Evolutionary conservation across 1,139 yeast species (phyloP), one percentile per base, ranked within the genome.

Genomic region (Suhomyces coccinellae): DNA sequence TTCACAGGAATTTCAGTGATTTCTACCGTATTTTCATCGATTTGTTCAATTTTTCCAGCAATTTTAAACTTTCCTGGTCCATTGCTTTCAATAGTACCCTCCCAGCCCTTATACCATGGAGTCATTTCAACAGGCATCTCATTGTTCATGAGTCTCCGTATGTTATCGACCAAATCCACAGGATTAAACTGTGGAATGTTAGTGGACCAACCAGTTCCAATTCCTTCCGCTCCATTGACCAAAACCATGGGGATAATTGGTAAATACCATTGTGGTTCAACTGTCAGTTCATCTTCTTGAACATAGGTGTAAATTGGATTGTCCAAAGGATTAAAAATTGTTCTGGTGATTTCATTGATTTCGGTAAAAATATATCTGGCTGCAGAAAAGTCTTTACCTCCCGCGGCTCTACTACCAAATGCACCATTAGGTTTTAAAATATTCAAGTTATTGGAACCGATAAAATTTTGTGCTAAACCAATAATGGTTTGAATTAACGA

Each of bases 181-280:
- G 99, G 99, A 61, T 93, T 90, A 66, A 80, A 93, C 36, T 87
- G 82, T 2, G 99, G 99, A 52, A 95, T 86, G 51, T 81, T 83
- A 1, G 99, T 90, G 50, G 97, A 88, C 98, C 99, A 95, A 56
- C 99, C 99, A 41, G 99, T 91, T 54, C 99, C 99, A 65, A 95
- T 95, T 69, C 99, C 99, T 67, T 95, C 99, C 9, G 95, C 78
- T 46, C 99, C 99, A 62, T 95, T 95, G 7, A 95, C 96, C 50
- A 95, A 74, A 28, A 93, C 63, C 90, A 90, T 88, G 4, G 99
- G 99, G 41, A 95, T 58, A 20, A 95, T 83, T 1, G 99, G 99
- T 31, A 88, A 73, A 63, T 90, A 95, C 93, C 96, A 89, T 59
- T 88, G 91, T 0, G 99, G 99, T 63, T 95, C 99, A 17, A 93